Base-by-base conservation (phyloP, 768 basidiomycete genomes). In the Coprinopsis strossmayeri region DNA sequence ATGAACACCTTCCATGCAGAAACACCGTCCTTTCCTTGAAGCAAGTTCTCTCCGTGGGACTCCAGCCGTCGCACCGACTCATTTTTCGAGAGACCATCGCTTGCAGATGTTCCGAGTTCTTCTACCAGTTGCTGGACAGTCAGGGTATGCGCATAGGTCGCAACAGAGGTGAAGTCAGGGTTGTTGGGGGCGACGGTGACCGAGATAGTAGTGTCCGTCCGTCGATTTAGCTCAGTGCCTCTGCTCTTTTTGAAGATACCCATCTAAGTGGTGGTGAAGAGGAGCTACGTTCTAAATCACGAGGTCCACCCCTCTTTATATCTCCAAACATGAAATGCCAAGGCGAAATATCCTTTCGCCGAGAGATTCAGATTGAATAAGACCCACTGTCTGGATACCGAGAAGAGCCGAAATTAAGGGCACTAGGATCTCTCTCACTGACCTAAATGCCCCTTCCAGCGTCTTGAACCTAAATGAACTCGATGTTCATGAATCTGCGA, bases 61-160 rank as follows among this genome's bases (percentile, higher is more conserved):
- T 62, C 59, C 9, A 70, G 58, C 17, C 69, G 63, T 41, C 63
- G 53, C 28, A 53, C 54, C 5, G 67, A 63, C 50, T 67, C 69
- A 46, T 66, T 66, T 42, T 62, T 67, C 12, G 68, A 61, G 12
- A 70, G 58, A 5, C 69, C 69, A 55, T 69, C 61, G 17, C 46
- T 57, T n/a, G 53, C 53, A 7, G 63, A 66, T 0, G 64, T 66
- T 7, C 65, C 64, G 32, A 68, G 48, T 40, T 65, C 62, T n/a
- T 63, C 60, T 15, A 58, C 46, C 18, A 69, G 58, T 20, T 64
- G 60, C 30, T 59, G 52, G 25, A 60, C 43, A 5, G 63, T 55
- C 23, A 63, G 45, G n/a, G 61, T 65, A 46, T 70, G 68, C 13
- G 66, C 66, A 32, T 52, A 57, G n/a, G 61, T 55, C 2, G 59